Base-by-base conservation (phyloP, 805 yeast species). In the Metschnikowia lachancei region DNA sequence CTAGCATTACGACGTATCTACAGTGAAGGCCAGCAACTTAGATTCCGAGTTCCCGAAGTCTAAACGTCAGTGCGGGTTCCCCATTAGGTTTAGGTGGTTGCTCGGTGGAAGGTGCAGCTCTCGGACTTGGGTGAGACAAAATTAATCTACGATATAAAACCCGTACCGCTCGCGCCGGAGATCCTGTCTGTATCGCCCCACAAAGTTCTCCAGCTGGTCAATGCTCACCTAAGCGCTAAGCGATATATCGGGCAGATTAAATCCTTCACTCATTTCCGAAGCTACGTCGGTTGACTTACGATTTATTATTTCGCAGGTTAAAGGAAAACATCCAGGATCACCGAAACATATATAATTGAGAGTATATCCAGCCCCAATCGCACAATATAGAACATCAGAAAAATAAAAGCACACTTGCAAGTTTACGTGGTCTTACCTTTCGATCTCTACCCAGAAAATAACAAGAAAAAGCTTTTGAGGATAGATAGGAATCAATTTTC, bases 1-100 rank as follows among this genome's bases (percentile, higher is more conserved):
- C 66, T 63, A 3, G 75, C 80, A 1, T 72, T 94, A 57, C 77
- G 82, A 26, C 75, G 77, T 34, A 77, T 95, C 13, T 91, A 91
- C 58, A 69, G 72, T 33, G 90, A 85, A 57, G 95, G 94, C 2
- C 80, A 77, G 51, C 69, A 65, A 46, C 62, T 75, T 32, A 66
- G 83, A 56, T 81, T 80, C 60, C 72, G 67, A 50, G 80, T 76
- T 1, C 85, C 28, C 85, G 19, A 14, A 28, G 32, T 19, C n/a
- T 24, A 39, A 35, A 18, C 3, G 8, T 26, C 11, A 9, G 11
- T 26, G 12, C 6, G n/a, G 19, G n/a, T 26, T 35, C 36, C 22
- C 31, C 13, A 4, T 30, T 30, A 17, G 28, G 11, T 26, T 3
- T 3, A 6, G 28, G 28, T 26, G 33, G 36, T 7, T 11, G 20